phyloP scores from a whole-genome alignment of 2,329 filamentous ascomycete species.

The Teratosphaeria gauchensis region DNA sequence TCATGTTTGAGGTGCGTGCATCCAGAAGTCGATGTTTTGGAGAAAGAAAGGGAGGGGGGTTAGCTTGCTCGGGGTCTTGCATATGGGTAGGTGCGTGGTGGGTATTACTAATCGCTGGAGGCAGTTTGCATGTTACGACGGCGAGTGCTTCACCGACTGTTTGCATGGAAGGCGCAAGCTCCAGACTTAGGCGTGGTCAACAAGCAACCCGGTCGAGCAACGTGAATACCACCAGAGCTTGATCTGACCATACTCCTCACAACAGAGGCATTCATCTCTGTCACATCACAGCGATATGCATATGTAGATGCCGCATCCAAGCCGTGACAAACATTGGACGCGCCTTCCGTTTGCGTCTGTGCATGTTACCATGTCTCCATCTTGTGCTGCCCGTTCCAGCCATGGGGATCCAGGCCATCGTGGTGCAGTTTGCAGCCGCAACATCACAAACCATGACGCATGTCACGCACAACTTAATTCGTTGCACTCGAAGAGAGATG shows the following conservation, averaged over 20 bases:
- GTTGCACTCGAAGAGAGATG: background rate
- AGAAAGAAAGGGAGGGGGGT: background rate
- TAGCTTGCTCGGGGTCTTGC: background rate
- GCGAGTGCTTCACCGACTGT: background rate
- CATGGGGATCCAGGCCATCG: too few relatives aligned
- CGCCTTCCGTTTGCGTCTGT: background rate
- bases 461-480: background rate
- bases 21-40: background rate
- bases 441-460: background rate
- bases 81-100: background rate
- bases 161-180: background rate
- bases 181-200: background rate
- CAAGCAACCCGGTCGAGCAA: background rate
- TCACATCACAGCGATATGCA: background rate
- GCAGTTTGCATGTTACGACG: background rate
- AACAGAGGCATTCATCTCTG: background rate
- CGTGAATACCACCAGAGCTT: background rate
- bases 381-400: background rate
- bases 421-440: background rate
- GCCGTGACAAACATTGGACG: background rate
- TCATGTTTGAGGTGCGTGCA: background rate
- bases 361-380: background rate
- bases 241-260: background rate
- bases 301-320: background rate
- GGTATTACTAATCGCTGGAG: background rate